Percentiles rank a stretch among this genome's conserved stretches.
Evolutionary conservation across 2,329 filamentous ascomycete species (phyloP).

Genomic region (Fusarium incarnatum): DNA sequence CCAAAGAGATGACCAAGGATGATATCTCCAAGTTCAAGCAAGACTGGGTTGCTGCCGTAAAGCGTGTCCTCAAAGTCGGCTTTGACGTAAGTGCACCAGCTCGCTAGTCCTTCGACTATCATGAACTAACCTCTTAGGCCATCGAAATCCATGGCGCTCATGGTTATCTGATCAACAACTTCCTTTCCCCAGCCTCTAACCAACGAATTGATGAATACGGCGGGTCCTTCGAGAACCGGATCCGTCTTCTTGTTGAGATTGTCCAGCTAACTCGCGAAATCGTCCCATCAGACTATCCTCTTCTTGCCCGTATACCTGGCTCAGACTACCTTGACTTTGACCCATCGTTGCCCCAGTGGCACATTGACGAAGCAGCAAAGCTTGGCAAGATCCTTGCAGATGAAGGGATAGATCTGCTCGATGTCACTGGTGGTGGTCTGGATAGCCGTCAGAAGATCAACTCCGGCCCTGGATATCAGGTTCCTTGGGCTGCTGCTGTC

Average conservation of each 20-base stretch:
- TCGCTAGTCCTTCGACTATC: too few species aligned
- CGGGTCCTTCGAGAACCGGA: conserved; percentile 57
- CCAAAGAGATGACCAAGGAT: conserved; percentile 40
- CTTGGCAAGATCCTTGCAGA: conserved; percentile 72
- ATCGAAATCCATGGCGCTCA: conserved; percentile 57
- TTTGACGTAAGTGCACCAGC: conserved; percentile 31
- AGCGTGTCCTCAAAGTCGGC: conserved; percentile 36
- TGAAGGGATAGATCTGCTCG: conserved; percentile 76
- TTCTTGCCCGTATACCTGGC: conserved; percentile 75
- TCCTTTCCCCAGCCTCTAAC: conserved; percentile 63
- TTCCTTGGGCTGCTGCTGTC: conserved; percentile 71
- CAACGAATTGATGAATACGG: conserved; percentile 65
- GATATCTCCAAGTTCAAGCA: conserved; percentile 43
- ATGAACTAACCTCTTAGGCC: neutral
- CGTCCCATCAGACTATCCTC: conserved; percentile 56
- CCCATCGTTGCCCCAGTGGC: conserved; percentile 67
- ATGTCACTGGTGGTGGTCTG: conserved; percentile 75
- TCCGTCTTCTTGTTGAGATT: conserved; percentile 60
- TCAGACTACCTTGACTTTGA: conserved; percentile 78
- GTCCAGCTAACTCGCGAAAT: conserved; percentile 46
- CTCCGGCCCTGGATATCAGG: conserved; percentile 74
- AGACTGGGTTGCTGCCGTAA: conserved; percentile 38
- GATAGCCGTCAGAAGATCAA: conserved; percentile 69
- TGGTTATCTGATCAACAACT: conserved; percentile 65
- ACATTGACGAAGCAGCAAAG: conserved; percentile 69